These are phyloP conservation scores for Symbiodinium natans DNA, from an alignment of 73 alveolate species.

Conservation along the genomic window DNA sequence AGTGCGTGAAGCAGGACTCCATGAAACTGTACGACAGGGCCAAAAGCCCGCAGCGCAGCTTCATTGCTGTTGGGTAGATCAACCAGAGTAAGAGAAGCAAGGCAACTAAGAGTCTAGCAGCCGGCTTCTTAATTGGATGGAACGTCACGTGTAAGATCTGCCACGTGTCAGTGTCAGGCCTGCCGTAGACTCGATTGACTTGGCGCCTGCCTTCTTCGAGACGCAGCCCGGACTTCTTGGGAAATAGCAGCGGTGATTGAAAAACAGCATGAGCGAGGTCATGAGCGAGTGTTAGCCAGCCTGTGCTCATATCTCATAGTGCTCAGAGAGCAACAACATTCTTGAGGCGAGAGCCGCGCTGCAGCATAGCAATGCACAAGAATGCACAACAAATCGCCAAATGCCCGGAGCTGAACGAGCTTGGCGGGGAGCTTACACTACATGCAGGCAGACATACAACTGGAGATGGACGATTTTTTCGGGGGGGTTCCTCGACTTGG, in stretches of 20 bases:
- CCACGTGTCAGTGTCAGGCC: not conserved
- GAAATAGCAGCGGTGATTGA: conserved; percentile 39
- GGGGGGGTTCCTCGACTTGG: no score
- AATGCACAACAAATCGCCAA: no score
- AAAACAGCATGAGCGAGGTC: not conserved
- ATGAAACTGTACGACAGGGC: conserved; percentile 75
- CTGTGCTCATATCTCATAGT: no score
- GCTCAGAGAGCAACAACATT: no score
- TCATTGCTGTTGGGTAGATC: conserved; percentile 18
- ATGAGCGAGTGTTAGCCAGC: not conserved
- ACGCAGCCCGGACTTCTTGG: conserved; percentile 37
- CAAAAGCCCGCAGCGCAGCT: conserved; percentile 40
- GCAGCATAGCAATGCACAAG: no score
- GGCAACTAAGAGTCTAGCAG: not conserved
- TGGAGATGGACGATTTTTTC: no score
- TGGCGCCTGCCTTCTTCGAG: not conserved
- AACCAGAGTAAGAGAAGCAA: not conserved
- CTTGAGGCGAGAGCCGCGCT: no score
- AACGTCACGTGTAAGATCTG: not conserved
- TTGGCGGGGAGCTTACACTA: no score
- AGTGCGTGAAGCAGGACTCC: conserved; percentile 48
- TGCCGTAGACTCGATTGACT: not conserved
- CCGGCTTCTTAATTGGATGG: not conserved
- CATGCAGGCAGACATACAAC: no score
- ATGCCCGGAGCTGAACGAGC: no score